Evolutionary conservation across 1,139 yeast genomes (phyloP), one percentile per base, ranked within the genome.

Genomic region (Yamadazyma aaseri): DNA sequence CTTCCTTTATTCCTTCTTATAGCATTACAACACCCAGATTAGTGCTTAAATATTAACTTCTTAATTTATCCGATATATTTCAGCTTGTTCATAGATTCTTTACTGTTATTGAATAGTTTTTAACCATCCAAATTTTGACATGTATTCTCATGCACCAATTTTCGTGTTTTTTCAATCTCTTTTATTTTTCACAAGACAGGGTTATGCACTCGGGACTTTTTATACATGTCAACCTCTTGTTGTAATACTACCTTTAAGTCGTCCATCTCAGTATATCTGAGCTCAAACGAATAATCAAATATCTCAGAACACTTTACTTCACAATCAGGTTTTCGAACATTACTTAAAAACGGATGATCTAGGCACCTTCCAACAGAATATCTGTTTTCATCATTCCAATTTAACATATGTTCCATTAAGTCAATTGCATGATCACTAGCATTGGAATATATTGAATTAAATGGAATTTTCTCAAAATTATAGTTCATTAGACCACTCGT

Each of bases 281-380:
- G 69, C 51, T 84, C 94, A 52, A 79, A 81, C 20, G 77, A 67
- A 46, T 80, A 81, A 49, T 81, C 81, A 53, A 84, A 84, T 2
- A 63, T 54, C 3, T 60, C 59, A 0, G 51, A 47, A 38, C 80
- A 68, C 1, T 34, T 49, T 0, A 79, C 71, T 50, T 84, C 92
- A 35, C 72, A 74, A 10, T 61, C 57, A 0, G 42, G 32, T 42
- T 73, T 71, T 44, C 87, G 62, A 5, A 81, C 73, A 5, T 55
- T 46, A 10, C 45, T 46, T 11, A 83, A 58, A 49, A 71, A 81
- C 1, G 63, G 56, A 46, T 81, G 85, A 5, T 59, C 58, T n/a
- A 84, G 50, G 2, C 80, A 69, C 42, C 73, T 63, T 5, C 67
- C 66, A 6, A 76, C 79, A 0, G 61, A 63, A 14, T 63, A 56